Evolutionary conservation across 2,329 filamentous ascomycete species (phyloP).

Genomic region (Fusarium sp.): DNA sequence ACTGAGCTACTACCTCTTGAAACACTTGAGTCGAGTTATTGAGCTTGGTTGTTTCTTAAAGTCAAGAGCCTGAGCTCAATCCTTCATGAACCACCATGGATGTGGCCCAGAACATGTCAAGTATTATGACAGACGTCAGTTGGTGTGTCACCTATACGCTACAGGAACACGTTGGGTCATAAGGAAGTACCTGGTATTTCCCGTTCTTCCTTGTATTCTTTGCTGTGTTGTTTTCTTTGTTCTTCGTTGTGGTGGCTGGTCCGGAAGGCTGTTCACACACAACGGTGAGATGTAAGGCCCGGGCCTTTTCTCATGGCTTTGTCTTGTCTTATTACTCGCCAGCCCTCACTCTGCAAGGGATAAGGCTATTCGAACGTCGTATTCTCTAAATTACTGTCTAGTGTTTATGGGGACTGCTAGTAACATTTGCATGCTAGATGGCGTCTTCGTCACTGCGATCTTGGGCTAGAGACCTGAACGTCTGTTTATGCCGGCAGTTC

Average conservation of each 20-base stretch:
- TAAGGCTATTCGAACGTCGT: not conserved
- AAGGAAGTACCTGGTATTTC: not conserved
- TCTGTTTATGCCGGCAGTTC: not conserved
- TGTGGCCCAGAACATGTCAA: not conserved
- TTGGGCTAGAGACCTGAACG: not conserved
- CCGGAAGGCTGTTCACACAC: slow-evolving; percentile 5
- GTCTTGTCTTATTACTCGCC: slow-evolving; percentile 10
- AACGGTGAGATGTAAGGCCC: not conserved
- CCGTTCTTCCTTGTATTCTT: not conserved
- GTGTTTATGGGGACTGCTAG: not conserved
- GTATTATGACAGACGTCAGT: not conserved
- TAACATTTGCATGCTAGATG: slow-evolving; percentile 15
- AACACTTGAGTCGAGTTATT: slow-evolving; percentile 1
- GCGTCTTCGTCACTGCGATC: not conserved
- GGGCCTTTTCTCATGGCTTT: slow-evolving; percentile 8
- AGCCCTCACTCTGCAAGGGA: not conserved
- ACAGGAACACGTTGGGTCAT: not conserved
- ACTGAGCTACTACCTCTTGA: slow-evolving; percentile 7
- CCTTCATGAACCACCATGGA: not conserved
- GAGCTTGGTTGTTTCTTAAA: slow-evolving; percentile 1
- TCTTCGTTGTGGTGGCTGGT: not conserved
- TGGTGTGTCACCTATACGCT: not conserved
- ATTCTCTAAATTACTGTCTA: not conserved
- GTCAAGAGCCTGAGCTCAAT: not conserved
- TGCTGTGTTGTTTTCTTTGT: slow-evolving; percentile 15